Percentiles rank a stretch among this genome's conserved stretches.
Conservation (phyloP, 2,329 filamentous ascomycete genomes). For the Penicillium frequentans region DNA sequence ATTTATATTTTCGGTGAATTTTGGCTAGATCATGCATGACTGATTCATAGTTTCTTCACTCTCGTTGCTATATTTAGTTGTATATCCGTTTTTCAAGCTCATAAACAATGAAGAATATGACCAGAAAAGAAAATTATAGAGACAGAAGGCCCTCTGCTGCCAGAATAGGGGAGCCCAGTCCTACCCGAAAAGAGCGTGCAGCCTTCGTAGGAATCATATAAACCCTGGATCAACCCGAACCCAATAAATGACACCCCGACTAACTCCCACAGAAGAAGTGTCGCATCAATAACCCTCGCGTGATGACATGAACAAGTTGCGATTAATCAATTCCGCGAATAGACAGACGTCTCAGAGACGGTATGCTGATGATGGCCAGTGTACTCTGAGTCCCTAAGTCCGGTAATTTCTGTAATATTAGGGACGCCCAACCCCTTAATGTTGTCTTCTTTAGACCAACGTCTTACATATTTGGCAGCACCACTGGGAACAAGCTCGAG, state of each 20-base stretch:
- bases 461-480: slow-evolving; percentile 11
- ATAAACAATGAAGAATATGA: background rate
- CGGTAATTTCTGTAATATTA: slow-evolving; percentile 8
- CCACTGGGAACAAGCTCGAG: slow-evolving; percentile 20
- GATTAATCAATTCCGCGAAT: background rate
- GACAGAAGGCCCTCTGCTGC: background rate
- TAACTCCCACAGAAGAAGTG: background rate
- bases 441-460: slow-evolving; percentile 18
- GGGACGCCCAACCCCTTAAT: background rate
- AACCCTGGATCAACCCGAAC: background rate
- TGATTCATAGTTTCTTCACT: background rate
- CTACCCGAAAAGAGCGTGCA: background rate
- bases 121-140: background rate
- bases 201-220: background rate
- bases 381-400: background rate
- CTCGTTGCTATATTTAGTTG: background rate
- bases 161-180: background rate
- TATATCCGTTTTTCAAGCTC: background rate
- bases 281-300: background rate
- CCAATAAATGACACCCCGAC: background rate
- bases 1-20: background rate
- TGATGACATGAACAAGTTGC: background rate
- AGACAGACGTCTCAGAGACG: slow-evolving; percentile 5
- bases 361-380: slow-evolving; percentile 3
- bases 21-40: background rate